Evolutionary conservation across 148 eudicot genomes (phyloP).

Genomic region (Selenicereus undatus): DNA sequence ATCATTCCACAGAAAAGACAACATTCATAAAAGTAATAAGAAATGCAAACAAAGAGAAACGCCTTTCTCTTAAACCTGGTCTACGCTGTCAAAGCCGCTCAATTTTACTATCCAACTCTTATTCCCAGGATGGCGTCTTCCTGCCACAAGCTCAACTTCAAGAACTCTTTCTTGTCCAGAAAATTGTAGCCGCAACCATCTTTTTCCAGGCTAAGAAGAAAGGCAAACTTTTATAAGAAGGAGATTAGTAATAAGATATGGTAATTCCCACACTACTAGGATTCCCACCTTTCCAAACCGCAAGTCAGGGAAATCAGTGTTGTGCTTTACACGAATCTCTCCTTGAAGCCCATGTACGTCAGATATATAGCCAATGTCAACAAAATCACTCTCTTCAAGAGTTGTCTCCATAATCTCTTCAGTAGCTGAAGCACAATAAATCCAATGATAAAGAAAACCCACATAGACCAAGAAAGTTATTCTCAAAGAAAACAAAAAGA

Average conservation of each 20-base stretch:
- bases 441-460: neutral
- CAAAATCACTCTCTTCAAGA: constrained; percentile 39
- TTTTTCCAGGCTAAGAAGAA: constrained; percentile 69
- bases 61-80: constrained; percentile 46
- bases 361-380: constrained; percentile 74
- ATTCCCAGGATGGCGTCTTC: constrained; percentile 69
- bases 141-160: constrained; percentile 74
- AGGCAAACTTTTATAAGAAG: constrained; percentile 16
- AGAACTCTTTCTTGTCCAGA: constrained; percentile 55
- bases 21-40: neutral
- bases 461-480: neutral
- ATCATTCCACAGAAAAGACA: neutral
- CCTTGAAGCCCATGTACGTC: constrained; percentile 91
- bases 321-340: constrained; percentile 79
- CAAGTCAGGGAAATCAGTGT: constrained; percentile 84
- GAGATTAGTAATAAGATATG: neutral
- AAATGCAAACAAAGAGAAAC: neutral
- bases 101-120: constrained; percentile 80
- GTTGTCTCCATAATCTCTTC: constrained; percentile 48
- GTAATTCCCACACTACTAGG: neutral
- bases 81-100: constrained; percentile 53
- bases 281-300: constrained; percentile 62
- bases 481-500: neutral
- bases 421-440: constrained; percentile 24
- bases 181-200: constrained; percentile 77